phyloP scores from a whole-genome alignment of 768 basidiomycete species.

The Vararia minispora region DNA sequence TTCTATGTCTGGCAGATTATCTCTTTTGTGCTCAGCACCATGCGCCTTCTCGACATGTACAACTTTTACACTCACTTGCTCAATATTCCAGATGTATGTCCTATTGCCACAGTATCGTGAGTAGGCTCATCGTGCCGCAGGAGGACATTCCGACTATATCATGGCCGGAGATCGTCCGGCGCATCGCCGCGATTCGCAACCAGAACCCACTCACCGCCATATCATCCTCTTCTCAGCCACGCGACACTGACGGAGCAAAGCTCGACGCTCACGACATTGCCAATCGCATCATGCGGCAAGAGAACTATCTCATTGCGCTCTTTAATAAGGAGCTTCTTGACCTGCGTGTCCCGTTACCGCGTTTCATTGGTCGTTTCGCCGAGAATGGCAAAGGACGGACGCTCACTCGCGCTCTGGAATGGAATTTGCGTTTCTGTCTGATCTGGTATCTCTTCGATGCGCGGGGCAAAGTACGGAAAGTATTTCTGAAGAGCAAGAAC shows the following conservation, averaged over 20 bases:
- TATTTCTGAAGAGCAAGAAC: constrained; percentile 83
- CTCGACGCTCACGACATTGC: constrained; percentile 98
- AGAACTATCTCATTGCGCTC: constrained; percentile 95
- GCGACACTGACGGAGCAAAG: constrained; percentile 66
- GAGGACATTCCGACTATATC: constrained; percentile 96
- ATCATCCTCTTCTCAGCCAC: constrained; percentile 44
- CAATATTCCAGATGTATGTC: constrained; percentile 82
- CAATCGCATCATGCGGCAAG: constrained; percentile 94
- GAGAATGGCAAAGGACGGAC: constrained; percentile 63
- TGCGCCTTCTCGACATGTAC: constrained; percentile 87
- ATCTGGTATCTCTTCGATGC: constrained; percentile 91
- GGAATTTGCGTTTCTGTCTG: constrained; percentile 94
- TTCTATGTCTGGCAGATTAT: constrained; percentile 88
- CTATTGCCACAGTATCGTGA: constrained; percentile 7
- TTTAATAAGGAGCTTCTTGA: constrained; percentile 97
- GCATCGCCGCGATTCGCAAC: constrained; percentile 83
- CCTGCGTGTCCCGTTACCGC: constrained; percentile 72
- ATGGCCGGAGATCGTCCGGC: constrained; percentile 89
- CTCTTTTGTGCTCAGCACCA: constrained; percentile 62
- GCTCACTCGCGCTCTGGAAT: constrained; percentile 86
- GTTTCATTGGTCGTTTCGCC: constrained; percentile 36
- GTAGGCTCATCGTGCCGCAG: constrained; percentile 29
- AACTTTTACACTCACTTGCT: constrained; percentile 92
- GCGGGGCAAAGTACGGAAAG: constrained; percentile 83
- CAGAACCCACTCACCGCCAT: constrained; percentile 88